Base-by-base conservation (phyloP, 202 grass and related monocot genomes). In the Schoenoplectus tabernaemontani region DNA sequence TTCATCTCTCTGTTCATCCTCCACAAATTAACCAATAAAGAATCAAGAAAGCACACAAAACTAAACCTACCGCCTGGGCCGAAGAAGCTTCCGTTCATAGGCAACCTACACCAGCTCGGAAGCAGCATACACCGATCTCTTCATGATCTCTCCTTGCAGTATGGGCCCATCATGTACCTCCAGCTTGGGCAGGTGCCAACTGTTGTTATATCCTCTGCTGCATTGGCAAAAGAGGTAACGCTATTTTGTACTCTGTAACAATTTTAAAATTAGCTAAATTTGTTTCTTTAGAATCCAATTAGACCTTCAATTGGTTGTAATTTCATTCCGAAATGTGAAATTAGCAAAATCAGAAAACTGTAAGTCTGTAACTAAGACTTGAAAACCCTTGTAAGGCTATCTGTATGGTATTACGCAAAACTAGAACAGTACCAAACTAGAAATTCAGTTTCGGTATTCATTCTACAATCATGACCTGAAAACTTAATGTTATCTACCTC, bases 71-170 rank as follows among this genome's bases (percentile, higher is more conserved):
- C 88, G 1, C 84, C 88, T 11, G 64, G 72, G 1, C 88, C 88
- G 1, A 41, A 69, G 7, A 26, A 62, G 69, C 47, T 91, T 11
- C 86, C 84, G 9, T 6, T 91, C 37, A 28, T 91, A 0, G 89
- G 89, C 60, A 88, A 91, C 78, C 86, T 91, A 19, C 89, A 88
- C 63, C 89, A 91, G 53, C 38, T 91, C 5, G 81, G 84, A 5
- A 17, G 70, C 56, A 83, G 82, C 38, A 83, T 75, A 4, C 86
- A 91, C 81, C 81, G 36, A 65, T 78, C 83, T 61, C 81, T 91
- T 5, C 83, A 82, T 1, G 62, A 61, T 1, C 65, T 91, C 38
- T 78, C 89, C 17, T 42, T 42, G n/a, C 50, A 47, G 17, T 77
- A 88, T 74, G 83, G 89, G 0, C 62, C 83, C 7, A 43, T 82